Conservation (phyloP, 2,329 filamentous ascomycete genomes). For the Fusarium albidum region DNA sequence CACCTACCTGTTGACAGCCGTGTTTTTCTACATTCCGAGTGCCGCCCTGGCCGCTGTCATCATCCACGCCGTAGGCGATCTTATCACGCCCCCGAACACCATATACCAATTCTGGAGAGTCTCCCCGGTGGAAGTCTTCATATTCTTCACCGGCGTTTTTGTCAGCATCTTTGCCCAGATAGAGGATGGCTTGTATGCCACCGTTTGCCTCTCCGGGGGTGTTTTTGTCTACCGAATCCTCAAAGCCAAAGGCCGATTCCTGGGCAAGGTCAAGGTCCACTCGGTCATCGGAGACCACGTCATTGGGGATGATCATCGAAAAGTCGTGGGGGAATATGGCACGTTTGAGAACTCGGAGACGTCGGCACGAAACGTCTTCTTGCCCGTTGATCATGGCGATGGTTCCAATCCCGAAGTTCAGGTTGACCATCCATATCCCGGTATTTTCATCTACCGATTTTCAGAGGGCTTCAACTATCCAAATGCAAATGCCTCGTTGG, state of each 20-base stretch:
- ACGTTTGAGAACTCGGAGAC: conserved; percentile 59
- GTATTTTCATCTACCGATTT: conserved; percentile 95
- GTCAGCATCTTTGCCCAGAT: conserved; percentile 90
- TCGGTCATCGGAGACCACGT: conserved; percentile 82
- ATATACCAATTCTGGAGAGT: conserved; percentile 96
- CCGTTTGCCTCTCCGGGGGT: conserved; percentile 78
- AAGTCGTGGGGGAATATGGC: conserved; percentile 61
- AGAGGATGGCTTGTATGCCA: conserved; percentile 91
- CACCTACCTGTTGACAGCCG: conserved; percentile 84
- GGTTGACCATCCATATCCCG: conserved; percentile 84
- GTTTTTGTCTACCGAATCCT: conserved; percentile 85
- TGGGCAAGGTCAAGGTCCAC: conserved; percentile 74
- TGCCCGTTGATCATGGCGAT: conserved; percentile 87
- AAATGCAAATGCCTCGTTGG: conserved; percentile 88
- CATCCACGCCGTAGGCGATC: conserved; percentile 92
- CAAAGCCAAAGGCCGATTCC: conserved; percentile 82
- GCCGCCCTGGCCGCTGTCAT: conserved; percentile 86
- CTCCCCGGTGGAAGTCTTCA: conserved; percentile 86
- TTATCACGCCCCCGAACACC: conserved; percentile 90
- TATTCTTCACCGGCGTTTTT: conserved; percentile 93
- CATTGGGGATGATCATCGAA: conserved; percentile 65
- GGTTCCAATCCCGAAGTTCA: conserved; percentile 87
- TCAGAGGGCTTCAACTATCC: conserved; percentile 96
- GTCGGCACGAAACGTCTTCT: conserved; percentile 78
- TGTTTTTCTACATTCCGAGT: conserved; percentile 94